These are phyloP conservation scores for Butyriboletus loyo DNA, from an alignment of 768 basidiomycete species.

Conservation along the genomic window DNA sequence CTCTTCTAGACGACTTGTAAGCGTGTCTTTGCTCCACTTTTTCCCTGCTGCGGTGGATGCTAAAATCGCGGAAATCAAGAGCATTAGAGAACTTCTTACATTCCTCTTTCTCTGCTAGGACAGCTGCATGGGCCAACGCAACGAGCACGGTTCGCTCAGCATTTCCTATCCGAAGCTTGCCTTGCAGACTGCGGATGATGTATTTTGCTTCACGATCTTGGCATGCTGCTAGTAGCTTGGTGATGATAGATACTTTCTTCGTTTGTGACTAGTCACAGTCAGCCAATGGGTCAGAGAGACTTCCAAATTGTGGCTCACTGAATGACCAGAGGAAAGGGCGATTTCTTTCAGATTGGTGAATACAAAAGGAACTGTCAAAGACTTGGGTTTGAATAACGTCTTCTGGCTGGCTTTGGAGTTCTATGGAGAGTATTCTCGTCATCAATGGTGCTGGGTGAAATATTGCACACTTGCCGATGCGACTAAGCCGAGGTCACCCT, in stretches of 20 bases:
- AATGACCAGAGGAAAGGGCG: slow-evolving; percentile 78
- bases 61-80: not conserved
- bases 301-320: slow-evolving; percentile 44
- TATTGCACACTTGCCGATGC: slow-evolving; percentile 67
- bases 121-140: slow-evolving; percentile 87
- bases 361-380: slow-evolving; percentile 83
- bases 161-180: slow-evolving; percentile 95
- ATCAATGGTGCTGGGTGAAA: not conserved
- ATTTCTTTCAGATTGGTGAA: slow-evolving; percentile 92
- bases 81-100: slow-evolving; percentile 32
- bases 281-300: not conserved
- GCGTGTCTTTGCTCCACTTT: slow-evolving; percentile 70
- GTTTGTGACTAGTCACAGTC: slow-evolving; percentile 68
- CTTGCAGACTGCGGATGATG: slow-evolving; percentile 91
- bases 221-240: slow-evolving; percentile 89
- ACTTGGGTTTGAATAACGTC: slow-evolving; percentile 91
- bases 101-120: slow-evolving; percentile 73
- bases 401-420: slow-evolving; percentile 92
- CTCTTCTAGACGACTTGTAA: slow-evolving; percentile 71
- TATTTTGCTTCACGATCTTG: slow-evolving; percentile 93
- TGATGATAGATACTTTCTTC: slow-evolving; percentile 94
- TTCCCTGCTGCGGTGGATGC: slow-evolving; percentile 51
- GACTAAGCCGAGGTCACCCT: slow-evolving; percentile 93
- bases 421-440: slow-evolving; percentile 38
- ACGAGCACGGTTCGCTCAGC: slow-evolving; percentile 95